Evolutionary conservation across 2,329 filamentous ascomycete species (phyloP), one percentile per base, ranked within the genome.

Genomic region (Alternaria viburni): DNA sequence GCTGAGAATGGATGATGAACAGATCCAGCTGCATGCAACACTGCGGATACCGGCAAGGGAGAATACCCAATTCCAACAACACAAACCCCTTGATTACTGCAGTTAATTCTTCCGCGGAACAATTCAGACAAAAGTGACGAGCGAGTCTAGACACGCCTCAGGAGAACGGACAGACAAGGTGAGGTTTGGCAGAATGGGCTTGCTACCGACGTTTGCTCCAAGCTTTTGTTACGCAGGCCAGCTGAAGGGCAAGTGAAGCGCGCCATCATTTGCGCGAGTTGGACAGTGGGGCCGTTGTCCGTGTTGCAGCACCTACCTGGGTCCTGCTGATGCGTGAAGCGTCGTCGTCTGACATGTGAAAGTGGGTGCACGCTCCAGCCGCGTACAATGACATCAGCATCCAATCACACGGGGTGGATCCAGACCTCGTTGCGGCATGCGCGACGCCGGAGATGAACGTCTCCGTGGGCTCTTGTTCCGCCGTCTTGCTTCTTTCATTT

Each of bases 191-290:
- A 41, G 15, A 47, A 12, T 23, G 47, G 47, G n/a, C 36, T 36
- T 25, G 43, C 41, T 25, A n/a, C 13, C 12, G 21, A 60, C 50
- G 50, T 36, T 49, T 41, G 36, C 36, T 19, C 50, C 30, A 45
- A 52, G 49, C 47, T 57, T 26, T 62, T 57, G 59, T 61, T 54
- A 64, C 59, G 57, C 57, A 59, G 1, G 36, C 36, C 36, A 62
- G 55, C 41, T 62, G 46, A 19, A 52, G 61, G 62, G 57, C 59
- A 63, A 57, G 65, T 68, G 63, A 68, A 66, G 62, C 62, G 62
- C 59, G 43, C 47, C 54, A 50, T 58, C 46, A 49, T 43, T 50
- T 61, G 59, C 54, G 46, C 55, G 32, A 57, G 21, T 52, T 52
- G 32, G 19, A 52, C 3, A 41, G 65, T 66, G 65, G 65, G 65